Base-by-base conservation (phyloP, 2,329 filamentous ascomycete species). In the Periconia macrospinosa region DNA sequence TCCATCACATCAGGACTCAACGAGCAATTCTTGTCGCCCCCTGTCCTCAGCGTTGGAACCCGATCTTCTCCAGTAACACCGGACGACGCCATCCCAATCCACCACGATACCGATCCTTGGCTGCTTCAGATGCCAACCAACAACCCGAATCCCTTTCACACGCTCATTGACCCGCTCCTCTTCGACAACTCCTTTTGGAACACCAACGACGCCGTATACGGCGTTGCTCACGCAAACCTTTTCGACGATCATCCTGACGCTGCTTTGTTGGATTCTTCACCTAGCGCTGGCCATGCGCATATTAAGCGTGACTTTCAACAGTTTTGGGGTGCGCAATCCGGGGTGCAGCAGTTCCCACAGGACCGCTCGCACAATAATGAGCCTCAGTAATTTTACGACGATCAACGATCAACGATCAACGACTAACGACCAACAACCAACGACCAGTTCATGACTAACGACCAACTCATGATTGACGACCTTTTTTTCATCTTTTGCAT, bases 181-280 rank as follows among this genome's bases (percentile, higher is more conserved):
- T 45, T 30, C 23, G 27, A 30, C 10, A 23, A 30, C 13, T 14
- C 7, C 6, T n/a, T 2, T 42, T 45, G 43, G 43, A 45, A 30
- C 33, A n/a, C 20, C 30, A n/a, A 40, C 14, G 45, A 30, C 20
- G 27, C 17, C 35, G 11, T 41, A 5, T 45, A 17, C 30, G 13
- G 19, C 7, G 50, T 41, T 13, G 19, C 23, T 9, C 30, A 37
- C 37, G 40, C 54, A 2, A 56, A 56, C 30, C 50, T 56, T 2
- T 56, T 56, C 13, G 50, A 35, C 2, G 42, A 50, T 14, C 46
- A 49, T 47, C 54, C 50, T 20, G 50, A 56, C 33, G 40, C 47
- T 15, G 50, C 54, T 14, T 17, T 33, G 1, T 18, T 53, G 17
- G 46, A 42, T 35, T 3, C 15, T 41, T 27, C 40, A 41, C 15